Conservation (phyloP, 176 grass and related monocot species). For the Panicum miliaceum region DNA sequence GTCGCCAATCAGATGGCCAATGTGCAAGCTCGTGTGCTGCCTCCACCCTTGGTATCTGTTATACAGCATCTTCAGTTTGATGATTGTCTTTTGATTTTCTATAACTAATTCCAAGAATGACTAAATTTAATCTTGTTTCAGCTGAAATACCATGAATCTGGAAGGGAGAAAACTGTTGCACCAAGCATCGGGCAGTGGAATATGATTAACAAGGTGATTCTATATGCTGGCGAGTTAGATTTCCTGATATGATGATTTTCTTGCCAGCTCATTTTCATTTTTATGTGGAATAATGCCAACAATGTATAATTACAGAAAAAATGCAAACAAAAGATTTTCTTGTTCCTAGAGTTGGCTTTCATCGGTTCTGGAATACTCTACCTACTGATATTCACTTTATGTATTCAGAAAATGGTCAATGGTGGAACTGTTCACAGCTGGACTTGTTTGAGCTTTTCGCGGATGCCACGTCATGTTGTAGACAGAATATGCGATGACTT, state of each 20-base stretch:
- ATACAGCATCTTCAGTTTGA: constrained; percentile 4
- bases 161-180: constrained; percentile 61
- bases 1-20: constrained; percentile 49
- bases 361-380: not conserved
- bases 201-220: constrained; percentile 79
- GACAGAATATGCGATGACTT: constrained; percentile 48
- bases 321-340: constrained; percentile 1
- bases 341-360: not conserved
- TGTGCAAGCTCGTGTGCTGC: constrained; percentile 63
- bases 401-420: constrained; percentile 68
- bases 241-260: not conserved
- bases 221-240: constrained; percentile 10
- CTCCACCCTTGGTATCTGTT: constrained; percentile 58
- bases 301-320: not conserved
- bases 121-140: constrained; percentile 39
- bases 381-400: constrained; percentile 26
- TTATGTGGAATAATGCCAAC: not conserved
- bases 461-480: constrained; percentile 9
- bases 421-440: constrained; percentile 57
- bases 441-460: constrained; percentile 71
- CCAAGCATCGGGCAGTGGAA: constrained; percentile 75
- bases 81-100: constrained; percentile 14
- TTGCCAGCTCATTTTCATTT: constrained; percentile 9
- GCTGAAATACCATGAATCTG: constrained; percentile 74
- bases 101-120: not conserved